phyloP scores from a whole-genome alignment of 2,329 filamentous ascomycete genomes.

The Biscogniauxia mediterranea region DNA sequence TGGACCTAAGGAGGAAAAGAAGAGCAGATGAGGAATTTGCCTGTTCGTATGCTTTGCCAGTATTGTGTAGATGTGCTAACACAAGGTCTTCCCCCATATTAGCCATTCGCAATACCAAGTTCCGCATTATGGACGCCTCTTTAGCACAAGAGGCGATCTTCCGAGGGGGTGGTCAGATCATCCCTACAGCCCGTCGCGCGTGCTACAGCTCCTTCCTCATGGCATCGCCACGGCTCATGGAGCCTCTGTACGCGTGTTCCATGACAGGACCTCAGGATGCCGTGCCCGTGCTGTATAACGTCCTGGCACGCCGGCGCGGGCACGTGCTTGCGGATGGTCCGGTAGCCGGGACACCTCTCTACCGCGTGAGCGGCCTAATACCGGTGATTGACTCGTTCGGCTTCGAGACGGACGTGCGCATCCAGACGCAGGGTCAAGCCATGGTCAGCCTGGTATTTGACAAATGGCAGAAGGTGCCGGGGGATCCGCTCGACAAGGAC shows the following conservation, averaged over 20 bases:
- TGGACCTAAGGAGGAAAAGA: constrained; percentile 3
- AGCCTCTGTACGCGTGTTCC: constrained; percentile 87
- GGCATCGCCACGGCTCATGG: constrained; percentile 94
- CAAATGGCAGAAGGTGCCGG: constrained; percentile 92
- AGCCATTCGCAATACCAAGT: constrained; percentile 97
- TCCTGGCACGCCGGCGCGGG: constrained; percentile 81
- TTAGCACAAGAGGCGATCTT: constrained; percentile 90
- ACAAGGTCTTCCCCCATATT: constrained; percentile 11
- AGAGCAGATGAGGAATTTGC: constrained; percentile 5
- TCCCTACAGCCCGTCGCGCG: constrained; percentile 87
- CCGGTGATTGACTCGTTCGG: constrained; percentile 97
- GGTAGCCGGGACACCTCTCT: constrained; percentile 90
- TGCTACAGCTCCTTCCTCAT: constrained; percentile 97
- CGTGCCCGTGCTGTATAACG: constrained; percentile 86
- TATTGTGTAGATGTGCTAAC: constrained; percentile 18
- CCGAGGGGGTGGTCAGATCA: constrained; percentile 93
- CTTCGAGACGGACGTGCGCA: constrained; percentile 94
- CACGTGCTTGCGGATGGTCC: constrained; percentile 94
- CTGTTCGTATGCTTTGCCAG: constrained; percentile 8
- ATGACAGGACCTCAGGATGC: constrained; percentile 92
- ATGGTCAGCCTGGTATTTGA: constrained; percentile 93
- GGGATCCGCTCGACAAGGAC: constrained; percentile 88
- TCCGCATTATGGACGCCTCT: constrained; percentile 88
- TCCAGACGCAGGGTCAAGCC: constrained; percentile 91
- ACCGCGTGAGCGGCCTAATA: constrained; percentile 84